Percentiles rank a stretch among this genome's conserved stretches.
Conservation (phyloP, 1,139 yeast species). For the Pichia sp. region DNA sequence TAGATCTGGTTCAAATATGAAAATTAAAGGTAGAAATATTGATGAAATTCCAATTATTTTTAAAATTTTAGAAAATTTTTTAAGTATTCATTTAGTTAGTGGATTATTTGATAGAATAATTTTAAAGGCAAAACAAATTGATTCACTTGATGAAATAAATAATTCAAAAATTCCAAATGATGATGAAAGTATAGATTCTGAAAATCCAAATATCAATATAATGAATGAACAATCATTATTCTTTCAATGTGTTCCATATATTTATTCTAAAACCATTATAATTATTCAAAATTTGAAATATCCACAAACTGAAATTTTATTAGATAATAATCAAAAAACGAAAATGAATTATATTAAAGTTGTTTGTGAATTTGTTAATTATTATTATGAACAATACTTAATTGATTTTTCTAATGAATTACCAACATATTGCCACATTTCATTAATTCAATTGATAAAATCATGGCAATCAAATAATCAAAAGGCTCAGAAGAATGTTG, state of each 20-base stretch:
- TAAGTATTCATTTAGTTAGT: conserved; percentile 29
- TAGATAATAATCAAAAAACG: conserved; percentile 7
- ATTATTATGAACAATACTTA: conserved; percentile 30
- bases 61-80: conserved; percentile 30
- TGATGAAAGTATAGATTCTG: conserved; percentile 19
- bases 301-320: conserved; percentile 21
- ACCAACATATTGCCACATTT: conserved; percentile 29
- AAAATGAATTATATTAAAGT: conserved; percentile 27
- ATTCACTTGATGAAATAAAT: conserved; percentile 27
- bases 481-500: conserved; percentile 22
- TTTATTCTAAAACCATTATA: conserved; percentile 24
- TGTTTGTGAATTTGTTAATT: conserved; percentile 28
- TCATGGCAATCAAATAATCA: conserved; percentile 25
- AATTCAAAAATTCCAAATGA: not conserved
- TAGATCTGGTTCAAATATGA: conserved; percentile 21
- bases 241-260: conserved; percentile 30
- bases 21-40: conserved; percentile 15
- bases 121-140: conserved; percentile 32
- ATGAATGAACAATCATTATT: conserved; percentile 30
- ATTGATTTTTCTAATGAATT: conserved; percentile 28
- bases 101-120: conserved; percentile 33
- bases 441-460: conserved; percentile 22
- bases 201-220: conserved; percentile 23
- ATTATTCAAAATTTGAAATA: conserved; percentile 22
- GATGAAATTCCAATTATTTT: conserved; percentile 29